phyloP scores from a whole-genome alignment of 1,284 basidiomycete species.

The Ustilago crameri region DNA sequence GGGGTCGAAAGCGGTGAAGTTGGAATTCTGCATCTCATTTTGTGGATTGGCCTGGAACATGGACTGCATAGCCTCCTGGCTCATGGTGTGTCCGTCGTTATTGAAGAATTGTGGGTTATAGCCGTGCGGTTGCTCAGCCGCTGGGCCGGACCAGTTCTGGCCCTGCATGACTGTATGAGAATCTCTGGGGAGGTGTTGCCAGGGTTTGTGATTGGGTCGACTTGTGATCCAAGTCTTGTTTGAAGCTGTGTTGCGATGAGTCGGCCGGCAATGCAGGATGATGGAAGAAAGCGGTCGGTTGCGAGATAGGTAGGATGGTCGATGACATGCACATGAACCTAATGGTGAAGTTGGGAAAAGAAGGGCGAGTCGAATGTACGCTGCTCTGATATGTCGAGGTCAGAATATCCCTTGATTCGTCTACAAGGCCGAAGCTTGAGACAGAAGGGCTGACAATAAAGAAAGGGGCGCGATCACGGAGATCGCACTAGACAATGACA shows the following conservation, averaged over 20 bases:
- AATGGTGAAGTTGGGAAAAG: no score
- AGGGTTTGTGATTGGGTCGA: neutral
- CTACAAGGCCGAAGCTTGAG: constrained; percentile 13
- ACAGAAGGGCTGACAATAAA: constrained; percentile 20
- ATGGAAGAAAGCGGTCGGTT: no score
- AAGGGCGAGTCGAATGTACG: neutral
- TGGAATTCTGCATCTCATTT: constrained; percentile 17
- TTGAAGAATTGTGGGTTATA: constrained; percentile 41
- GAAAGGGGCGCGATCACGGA: constrained; percentile 6
- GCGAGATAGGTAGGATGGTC: neutral
- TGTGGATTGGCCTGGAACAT: constrained; percentile 27
- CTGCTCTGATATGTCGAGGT: constrained; percentile 14
- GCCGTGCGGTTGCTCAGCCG: constrained; percentile 23
- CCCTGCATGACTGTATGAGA: constrained; percentile 29
- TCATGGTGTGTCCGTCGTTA: constrained; percentile 25
- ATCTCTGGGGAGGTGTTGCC: neutral
- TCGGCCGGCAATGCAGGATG: neutral
- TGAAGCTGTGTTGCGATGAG: neutral
- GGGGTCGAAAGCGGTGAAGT: constrained; percentile 29
- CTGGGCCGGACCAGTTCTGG: constrained; percentile 28
- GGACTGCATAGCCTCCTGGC: constrained; percentile 37
- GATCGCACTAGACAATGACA: constrained; percentile 4
- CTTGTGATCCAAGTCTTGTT: neutral
- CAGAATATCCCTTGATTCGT: constrained; percentile 25
- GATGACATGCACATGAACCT: no score